Base-by-base conservation (phyloP, 2,329 filamentous ascomycete species). In the Scedosporium minutisporum region DNA sequence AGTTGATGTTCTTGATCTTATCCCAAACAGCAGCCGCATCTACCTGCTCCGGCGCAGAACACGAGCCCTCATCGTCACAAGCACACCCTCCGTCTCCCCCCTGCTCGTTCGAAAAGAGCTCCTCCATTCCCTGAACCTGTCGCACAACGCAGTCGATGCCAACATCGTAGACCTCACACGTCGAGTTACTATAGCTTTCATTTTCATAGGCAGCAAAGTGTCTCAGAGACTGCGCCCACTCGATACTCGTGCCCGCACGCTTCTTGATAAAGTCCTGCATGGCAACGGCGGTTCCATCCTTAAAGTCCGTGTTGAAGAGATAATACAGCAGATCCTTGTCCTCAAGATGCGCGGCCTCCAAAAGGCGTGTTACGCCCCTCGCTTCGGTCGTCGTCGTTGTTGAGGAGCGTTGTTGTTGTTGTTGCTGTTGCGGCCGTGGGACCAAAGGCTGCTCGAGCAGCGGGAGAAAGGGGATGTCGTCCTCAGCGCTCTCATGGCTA, bases 111-210 rank as follows among this genome's bases (percentile, higher is more conserved):
- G 33, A 38, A 14, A 2, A 38, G 21, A 1, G 55, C 16, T 38
- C 12, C 55, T 58, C 55, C 23, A 6, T 27, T 16, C 25, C 55
- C 55, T 41, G 33, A 27, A 73, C 69, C 33, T 74, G 70, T 70
- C 73, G 70, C 1, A 74, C 66, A 7, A 76, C 63, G 2, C 79
- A 79, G 62, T 83, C 77, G 3, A 71, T 70, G 0, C 76, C 77
- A 12, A 86, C 75, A 65, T 86, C 82, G 66, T 83, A 86, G 3
- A 86, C 78, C 65, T 84, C 82, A 65, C 82, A 83, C 16, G 82
- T 81, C 2, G 80, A 78, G 63, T 80, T 80, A 3, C 75, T 75
- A 46, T 78, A 77, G 38, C 69, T 68, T 29, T 75, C 72, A 6
- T 73, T 70, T 48, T 78, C 75, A 44, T 70, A 74, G 6, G 71